Percentiles rank a stretch among this genome's conserved stretches.
These are phyloP conservation scores for Talaromyces rugulosus DNA, from an alignment of 2,329 filamentous ascomycete genomes.

Conservation along the genomic window DNA sequence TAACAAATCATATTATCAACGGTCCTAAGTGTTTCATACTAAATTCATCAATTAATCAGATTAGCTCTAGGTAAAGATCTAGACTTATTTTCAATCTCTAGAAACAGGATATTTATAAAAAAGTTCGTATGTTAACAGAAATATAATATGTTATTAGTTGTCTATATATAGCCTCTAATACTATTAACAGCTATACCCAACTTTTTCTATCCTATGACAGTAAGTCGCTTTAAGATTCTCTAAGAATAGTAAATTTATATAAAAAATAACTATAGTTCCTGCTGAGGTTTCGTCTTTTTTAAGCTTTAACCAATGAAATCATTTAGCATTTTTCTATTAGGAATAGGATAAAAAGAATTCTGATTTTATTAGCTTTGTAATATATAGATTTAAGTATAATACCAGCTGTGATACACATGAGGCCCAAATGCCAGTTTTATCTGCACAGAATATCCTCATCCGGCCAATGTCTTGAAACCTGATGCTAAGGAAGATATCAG, in stretches of 20 bases:
- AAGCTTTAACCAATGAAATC: neutral
- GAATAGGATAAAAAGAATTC: slow-evolving; percentile 3
- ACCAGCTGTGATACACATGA: slow-evolving; percentile 4
- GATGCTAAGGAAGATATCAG: slow-evolving; percentile 8
- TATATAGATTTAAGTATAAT: neutral
- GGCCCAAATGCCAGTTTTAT: slow-evolving; percentile 8
- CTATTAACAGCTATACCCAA: neutral
- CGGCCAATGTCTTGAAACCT: slow-evolving; percentile 6
- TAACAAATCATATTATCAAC: neutral
- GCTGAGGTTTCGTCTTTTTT: neutral
- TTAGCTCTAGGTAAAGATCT: neutral
- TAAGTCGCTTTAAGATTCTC: neutral
- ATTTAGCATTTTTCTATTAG: slow-evolving; percentile 1
- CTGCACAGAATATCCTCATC: slow-evolving; percentile 11
- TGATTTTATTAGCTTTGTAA: slow-evolving; percentile 4
- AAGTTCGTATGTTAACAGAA: neutral
- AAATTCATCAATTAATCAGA: neutral
- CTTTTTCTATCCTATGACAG: neutral
- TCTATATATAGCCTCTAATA: neutral
- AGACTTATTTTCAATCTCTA: neutral
- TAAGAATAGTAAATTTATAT: neutral
- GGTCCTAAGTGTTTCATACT: neutral
- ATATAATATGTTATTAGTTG: neutral
- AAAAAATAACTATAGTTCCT: neutral
- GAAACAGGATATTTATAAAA: neutral